Conservation (phyloP, 1,139 yeast species). For the Saccharomyces hybrid region DNA sequence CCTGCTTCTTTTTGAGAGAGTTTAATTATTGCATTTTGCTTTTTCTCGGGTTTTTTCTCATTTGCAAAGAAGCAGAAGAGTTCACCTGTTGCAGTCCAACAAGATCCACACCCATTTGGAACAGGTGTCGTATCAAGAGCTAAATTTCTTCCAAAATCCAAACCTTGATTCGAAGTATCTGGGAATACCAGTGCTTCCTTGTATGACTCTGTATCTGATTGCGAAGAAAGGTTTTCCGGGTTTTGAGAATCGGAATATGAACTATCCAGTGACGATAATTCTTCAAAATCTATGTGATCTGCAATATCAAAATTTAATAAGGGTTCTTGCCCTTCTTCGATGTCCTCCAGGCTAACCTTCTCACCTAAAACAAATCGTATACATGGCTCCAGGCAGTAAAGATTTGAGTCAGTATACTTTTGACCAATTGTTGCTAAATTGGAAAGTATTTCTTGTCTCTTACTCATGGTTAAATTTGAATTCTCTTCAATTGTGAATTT, state of each 20-base stretch:
- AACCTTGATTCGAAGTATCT: conserved; percentile 10
- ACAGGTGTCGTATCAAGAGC: conserved; percentile 75
- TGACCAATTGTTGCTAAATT: conserved; percentile 50
- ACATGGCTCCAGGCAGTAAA: conserved; percentile 75
- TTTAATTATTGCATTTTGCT: conserved; percentile 34
- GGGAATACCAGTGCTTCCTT: conserved; percentile 19
- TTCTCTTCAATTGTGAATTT: conserved; percentile 71
- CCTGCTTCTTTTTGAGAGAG: conserved; percentile 39
- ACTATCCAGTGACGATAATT: conserved; percentile 27
- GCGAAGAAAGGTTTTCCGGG: conserved; percentile 18
- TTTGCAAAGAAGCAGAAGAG: conserved; percentile 79
- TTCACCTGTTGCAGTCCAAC: conserved; percentile 75
- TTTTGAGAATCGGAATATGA: conserved; percentile 26
- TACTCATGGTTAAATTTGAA: conserved; percentile 46
- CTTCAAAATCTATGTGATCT: conserved; percentile 26
- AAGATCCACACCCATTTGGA: conserved; percentile 90
- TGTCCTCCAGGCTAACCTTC: conserved; percentile 45
- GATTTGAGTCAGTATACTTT: conserved; percentile 48
- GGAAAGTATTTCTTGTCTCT: conserved; percentile 42
- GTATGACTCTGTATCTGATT: conserved; percentile 25
- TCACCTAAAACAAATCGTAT: conserved; percentile 79
- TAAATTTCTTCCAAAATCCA: conserved; percentile 15
- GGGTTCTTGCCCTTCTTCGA: conserved; percentile 24
- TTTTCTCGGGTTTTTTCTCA: conserved; percentile 35
- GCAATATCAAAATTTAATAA: conserved; percentile 27